Base-by-base conservation (phyloP, 2,329 filamentous ascomycete genomes). In the Chrysoporthe puriensis region DNA sequence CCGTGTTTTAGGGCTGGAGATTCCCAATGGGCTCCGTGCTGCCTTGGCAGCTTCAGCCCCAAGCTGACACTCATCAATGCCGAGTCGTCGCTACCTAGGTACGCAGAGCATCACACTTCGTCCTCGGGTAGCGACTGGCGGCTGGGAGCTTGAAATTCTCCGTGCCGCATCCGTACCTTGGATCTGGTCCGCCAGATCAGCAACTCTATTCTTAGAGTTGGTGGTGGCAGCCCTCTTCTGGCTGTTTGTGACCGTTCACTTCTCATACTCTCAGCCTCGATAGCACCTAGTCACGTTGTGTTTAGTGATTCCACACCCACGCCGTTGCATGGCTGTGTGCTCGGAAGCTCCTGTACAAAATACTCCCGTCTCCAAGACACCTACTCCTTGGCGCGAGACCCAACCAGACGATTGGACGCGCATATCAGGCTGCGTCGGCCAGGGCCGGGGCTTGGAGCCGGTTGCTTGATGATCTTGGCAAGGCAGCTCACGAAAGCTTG, bases 41-140 rank as follows among this genome's bases (percentile, higher is more conserved):
- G 58, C 13, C 32, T 11, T 36, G 63, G 52, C 52, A 59, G 26
- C 44, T 66, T 66, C 52, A 68, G 44, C 63, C 58, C n/a, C 43
- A 48, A 18, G 8, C 9, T 48, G 40, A 48, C 58, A 61, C 11
- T 21, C 14, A 52, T 13, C 26, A 34, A 9, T 36, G 54, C 54
- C 54, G 54, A 57, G 54, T 9, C 1, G 34, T n/a, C 32, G 54
- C 34, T 34, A 26, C 26, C 26, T 26, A 26, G 26, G 26, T 26
- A 26, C 26, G 26, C 26, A 57, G 1, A 9, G 54, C 34, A 21
- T 40, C 2, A 8, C 34, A 34, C 14, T 4, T 57, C 7, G 8
- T 8, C 18, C 32, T 4, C 32, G 54, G 54, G 14, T 21, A 40
- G 54, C 54, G 18, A 7, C 5, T 34, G 54, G 54, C 32, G 32